Evolutionary conservation across 2,329 filamentous ascomycete genomes (phyloP).

Genomic region (Claviceps fusiformis): DNA sequence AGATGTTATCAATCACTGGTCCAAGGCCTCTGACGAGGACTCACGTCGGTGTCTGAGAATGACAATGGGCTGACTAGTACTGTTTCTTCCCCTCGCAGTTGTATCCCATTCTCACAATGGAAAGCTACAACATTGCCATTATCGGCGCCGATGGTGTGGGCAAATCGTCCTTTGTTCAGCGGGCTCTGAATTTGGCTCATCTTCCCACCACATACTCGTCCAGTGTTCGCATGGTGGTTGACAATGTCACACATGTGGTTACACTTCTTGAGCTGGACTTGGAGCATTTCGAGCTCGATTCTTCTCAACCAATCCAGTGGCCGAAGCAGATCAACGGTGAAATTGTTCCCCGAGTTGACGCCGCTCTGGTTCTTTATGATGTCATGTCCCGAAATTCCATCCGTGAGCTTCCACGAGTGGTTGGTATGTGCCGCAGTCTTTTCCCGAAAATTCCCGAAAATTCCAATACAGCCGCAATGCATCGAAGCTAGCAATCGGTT

Average conservation of each 20-base stretch:
- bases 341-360: slow-evolving; percentile 64
- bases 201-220: slow-evolving; percentile 41
- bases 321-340: slow-evolving; percentile 56
- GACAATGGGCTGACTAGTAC: slow-evolving; percentile 4
- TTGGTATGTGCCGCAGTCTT: slow-evolving; percentile 41
- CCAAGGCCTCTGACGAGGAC: not conserved
- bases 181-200: slow-evolving; percentile 40
- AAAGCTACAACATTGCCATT: slow-evolving; percentile 50
- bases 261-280: slow-evolving; percentile 53
- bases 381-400: slow-evolving; percentile 67
- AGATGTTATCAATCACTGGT: not conserved
- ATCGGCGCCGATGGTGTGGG: slow-evolving; percentile 54
- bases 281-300: slow-evolving; percentile 48
- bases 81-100: slow-evolving; percentile 12
- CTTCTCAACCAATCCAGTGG: slow-evolving; percentile 46
- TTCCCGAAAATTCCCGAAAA: slow-evolving; percentile 2
- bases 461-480: not conserved
- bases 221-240: slow-evolving; percentile 43
- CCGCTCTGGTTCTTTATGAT: slow-evolving; percentile 77
- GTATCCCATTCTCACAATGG: slow-evolving; percentile 30
- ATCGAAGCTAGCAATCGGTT: not conserved
- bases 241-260: slow-evolving; percentile 43
- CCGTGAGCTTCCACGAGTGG: slow-evolving; percentile 56
- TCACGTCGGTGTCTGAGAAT: slow-evolving; percentile 1
- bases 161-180: slow-evolving; percentile 56